Conservation (phyloP, 108 stramenopile species). For the Nitzschia sp. region DNA sequence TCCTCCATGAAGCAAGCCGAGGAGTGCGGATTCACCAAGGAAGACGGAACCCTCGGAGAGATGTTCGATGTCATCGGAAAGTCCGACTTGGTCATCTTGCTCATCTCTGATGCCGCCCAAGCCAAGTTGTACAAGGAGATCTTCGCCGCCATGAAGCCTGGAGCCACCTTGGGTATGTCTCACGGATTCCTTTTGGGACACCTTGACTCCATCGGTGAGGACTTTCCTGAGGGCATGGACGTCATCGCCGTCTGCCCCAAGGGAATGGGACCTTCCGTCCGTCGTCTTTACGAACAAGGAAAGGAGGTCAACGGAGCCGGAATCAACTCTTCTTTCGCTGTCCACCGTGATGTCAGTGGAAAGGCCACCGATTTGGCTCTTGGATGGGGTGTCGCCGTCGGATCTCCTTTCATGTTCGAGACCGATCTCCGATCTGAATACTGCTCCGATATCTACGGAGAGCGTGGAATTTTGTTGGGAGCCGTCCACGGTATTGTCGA, state of each 20-base stretch:
- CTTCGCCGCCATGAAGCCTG: slow-evolving; percentile 96
- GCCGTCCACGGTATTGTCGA: slow-evolving; percentile 98
- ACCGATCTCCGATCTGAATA: slow-evolving; percentile 95
- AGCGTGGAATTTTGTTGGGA: slow-evolving; percentile 95
- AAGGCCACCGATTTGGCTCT: slow-evolving; percentile 95
- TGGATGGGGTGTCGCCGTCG: slow-evolving; percentile 95
- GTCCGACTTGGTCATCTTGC: slow-evolving; percentile 93
- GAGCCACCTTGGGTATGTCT: slow-evolving; percentile 91
- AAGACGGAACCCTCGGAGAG: slow-evolving; percentile 92
- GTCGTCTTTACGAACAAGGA: slow-evolving; percentile 98
- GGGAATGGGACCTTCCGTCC: slow-evolving; percentile 98
- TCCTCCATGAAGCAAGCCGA: slow-evolving; percentile 86
- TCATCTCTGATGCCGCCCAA: slow-evolving; percentile 96
- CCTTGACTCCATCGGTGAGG: slow-evolving; percentile 92
- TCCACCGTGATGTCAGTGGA: slow-evolving; percentile 93
- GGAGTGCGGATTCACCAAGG: slow-evolving; percentile 87
- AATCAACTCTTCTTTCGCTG: slow-evolving; percentile 95
- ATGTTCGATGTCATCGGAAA: slow-evolving; percentile 94
- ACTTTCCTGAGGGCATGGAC: slow-evolving; percentile 95
- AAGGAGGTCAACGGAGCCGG: slow-evolving; percentile 98
- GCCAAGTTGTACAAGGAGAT: slow-evolving; percentile 94
- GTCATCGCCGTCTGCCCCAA: slow-evolving; percentile 98
- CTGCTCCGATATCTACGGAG: slow-evolving; percentile 96
- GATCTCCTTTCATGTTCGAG: slow-evolving; percentile 97
- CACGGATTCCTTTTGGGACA: slow-evolving; percentile 97